phyloP scores from a whole-genome alignment of 805 yeast genomes.

The Sungouiella thailandica region DNA sequence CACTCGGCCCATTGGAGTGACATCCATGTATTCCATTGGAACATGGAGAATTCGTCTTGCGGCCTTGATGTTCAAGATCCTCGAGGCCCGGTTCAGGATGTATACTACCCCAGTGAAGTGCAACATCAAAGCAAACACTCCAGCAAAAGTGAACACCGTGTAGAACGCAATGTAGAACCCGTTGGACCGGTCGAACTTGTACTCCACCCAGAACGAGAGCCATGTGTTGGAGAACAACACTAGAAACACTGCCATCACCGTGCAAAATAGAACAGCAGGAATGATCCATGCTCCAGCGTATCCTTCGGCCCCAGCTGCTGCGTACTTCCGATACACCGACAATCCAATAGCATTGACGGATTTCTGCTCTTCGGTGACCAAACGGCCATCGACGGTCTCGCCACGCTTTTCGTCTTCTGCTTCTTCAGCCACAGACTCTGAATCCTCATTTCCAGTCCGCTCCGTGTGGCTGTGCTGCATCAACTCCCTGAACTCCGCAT shows the following conservation, averaged over 20 bases:
- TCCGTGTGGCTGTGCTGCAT: neutral
- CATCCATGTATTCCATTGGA: constrained; percentile 22
- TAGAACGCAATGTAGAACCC: constrained; percentile 16
- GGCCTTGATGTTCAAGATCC: constrained; percentile 13
- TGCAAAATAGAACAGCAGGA: neutral
- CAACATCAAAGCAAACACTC: constrained; percentile 9
- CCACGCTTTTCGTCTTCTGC: constrained; percentile 17
- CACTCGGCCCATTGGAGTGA: constrained; percentile 24
- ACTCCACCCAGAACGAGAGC: constrained; percentile 20
- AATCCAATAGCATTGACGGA: constrained; percentile 5
- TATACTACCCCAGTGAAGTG: constrained; percentile 18
- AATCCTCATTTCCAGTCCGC: no score
- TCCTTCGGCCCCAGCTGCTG: constrained; percentile 3
- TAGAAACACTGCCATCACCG: constrained; percentile 8
- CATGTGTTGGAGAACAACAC: constrained; percentile 18
- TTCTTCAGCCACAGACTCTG: neutral
- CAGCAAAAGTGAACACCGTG: constrained; percentile 12
- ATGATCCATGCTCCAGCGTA: constrained; percentile 4
- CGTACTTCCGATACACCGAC: constrained; percentile 2
- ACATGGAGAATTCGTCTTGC: constrained; percentile 13
- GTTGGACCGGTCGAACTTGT: constrained; percentile 3
- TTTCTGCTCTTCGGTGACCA: constrained; percentile 4
- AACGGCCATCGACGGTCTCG: constrained; percentile 3
- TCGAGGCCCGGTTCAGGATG: constrained; percentile 13
- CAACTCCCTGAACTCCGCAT: constrained; percentile 1